Conservation (phyloP, 2,329 filamentous ascomycete species). For the Venturia oleaginea region DNA sequence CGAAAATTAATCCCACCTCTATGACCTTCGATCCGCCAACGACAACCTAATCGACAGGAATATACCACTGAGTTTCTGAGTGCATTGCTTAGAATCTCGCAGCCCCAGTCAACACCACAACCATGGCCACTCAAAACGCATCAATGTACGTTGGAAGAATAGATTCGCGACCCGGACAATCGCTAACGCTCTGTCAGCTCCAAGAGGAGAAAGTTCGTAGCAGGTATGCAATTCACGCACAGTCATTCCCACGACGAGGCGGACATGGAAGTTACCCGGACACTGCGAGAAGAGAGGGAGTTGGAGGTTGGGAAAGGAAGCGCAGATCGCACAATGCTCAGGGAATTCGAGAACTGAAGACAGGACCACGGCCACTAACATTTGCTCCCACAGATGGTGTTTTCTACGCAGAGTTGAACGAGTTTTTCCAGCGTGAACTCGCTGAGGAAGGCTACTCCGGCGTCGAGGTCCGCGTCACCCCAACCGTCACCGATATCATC, state of each 20-base stretch:
- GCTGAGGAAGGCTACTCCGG: conserved; percentile 99
- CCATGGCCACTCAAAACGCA: conserved; percentile 31
- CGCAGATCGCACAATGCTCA: not conserved
- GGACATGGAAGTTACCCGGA: not conserved
- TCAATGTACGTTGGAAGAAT: conserved; percentile 28
- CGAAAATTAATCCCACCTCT: not conserved
- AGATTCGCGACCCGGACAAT: not conserved
- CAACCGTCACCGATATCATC: conserved; percentile 99
- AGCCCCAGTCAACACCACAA: conserved; percentile 16
- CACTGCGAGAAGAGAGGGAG: not conserved
- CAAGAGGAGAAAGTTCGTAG: conserved; percentile 69
- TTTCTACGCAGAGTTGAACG: conserved; percentile 99
- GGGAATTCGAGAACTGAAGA: not conserved
- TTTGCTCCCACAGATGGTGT: conserved; percentile 68
- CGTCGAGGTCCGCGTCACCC: conserved; percentile 99
- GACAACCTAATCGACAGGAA: not conserved
- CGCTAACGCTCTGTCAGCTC: conserved; percentile 47
- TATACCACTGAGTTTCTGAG: conserved; percentile 16
- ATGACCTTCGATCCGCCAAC: not conserved
- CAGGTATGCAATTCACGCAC: conserved; percentile 27
- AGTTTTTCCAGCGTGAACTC: conserved; percentile 99
- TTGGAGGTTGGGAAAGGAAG: not conserved
- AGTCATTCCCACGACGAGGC: not conserved
- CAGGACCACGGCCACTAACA: conserved; percentile 1
- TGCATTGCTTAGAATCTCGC: not conserved